A percentile compares a stretch with the other conserved stretches of the same genome.
These are phyloP conservation scores for Penicillium sp. DNA, from an alignment of 2,329 filamentous ascomycete genomes.

Conservation along the genomic window DNA sequence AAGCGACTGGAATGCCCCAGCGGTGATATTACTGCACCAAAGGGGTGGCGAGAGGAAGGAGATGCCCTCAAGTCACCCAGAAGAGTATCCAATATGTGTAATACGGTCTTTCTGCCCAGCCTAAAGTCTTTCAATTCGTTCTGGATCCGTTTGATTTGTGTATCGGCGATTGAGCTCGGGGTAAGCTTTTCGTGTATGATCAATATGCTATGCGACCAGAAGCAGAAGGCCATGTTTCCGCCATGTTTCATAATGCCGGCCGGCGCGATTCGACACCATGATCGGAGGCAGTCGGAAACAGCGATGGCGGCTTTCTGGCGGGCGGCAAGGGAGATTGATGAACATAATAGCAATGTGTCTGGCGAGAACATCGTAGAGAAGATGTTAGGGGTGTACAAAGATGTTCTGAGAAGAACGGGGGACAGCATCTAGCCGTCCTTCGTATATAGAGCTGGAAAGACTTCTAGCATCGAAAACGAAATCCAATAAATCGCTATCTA, in stretches of 20 bases:
- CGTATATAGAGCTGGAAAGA: too few species aligned
- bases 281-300: background rate
- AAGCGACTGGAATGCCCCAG: background rate
- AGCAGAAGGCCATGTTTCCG: background rate
- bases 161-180: slow-evolving; percentile 6
- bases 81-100: slow-evolving; percentile 3
- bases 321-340: background rate
- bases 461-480: background rate
- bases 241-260: background rate
- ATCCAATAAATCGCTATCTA: too few species aligned
- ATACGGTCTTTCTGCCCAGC: slow-evolving; percentile 10
- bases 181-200: slow-evolving; percentile 5
- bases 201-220: slow-evolving; percentile 1
- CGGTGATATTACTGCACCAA: background rate
- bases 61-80: background rate
- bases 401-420: background rate
- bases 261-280: background rate
- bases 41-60: background rate
- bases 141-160: slow-evolving; percentile 12
- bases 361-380: background rate
- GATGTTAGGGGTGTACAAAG: slow-evolving; percentile 1
- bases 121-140: slow-evolving; percentile 12
- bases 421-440: background rate
- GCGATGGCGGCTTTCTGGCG: background rate
- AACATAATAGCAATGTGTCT: too few species aligned